These are phyloP conservation scores for Daucus carota DNA, from an alignment of 129 eudicot species.

Conservation along the genomic window DNA sequence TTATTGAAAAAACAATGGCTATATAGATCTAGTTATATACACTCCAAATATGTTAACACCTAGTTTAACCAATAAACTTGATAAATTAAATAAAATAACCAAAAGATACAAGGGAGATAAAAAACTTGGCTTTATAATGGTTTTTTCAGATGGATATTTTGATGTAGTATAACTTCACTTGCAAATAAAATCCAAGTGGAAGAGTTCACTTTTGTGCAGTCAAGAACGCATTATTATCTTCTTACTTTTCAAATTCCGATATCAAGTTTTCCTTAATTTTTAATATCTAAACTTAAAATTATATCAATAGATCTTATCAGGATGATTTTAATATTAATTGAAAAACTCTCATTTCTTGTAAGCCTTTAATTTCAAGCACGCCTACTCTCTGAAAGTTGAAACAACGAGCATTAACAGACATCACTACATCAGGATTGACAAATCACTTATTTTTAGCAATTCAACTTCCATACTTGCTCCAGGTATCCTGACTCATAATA, in stretches of 20 bases:
- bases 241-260: too few relatives aligned
- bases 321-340: not conserved
- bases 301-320: too few relatives aligned
- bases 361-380: not conserved
- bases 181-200: not conserved
- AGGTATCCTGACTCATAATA: too few relatives aligned
- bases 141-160: not conserved
- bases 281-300: not conserved
- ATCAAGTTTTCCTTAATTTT: not conserved
- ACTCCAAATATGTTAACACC: not conserved
- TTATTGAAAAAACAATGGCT: not conserved
- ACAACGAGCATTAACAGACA: too few relatives aligned
- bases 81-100: not conserved
- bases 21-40: not conserved
- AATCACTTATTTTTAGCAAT: too few relatives aligned
- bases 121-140: not conserved
- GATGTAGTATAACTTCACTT: not conserved
- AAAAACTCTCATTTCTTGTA: not conserved
- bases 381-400: too few relatives aligned
- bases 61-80: too few relatives aligned
- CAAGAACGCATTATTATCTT: too few relatives aligned
- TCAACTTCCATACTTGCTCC: too few relatives aligned
- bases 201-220: too few relatives aligned
- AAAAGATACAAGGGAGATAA: not conserved
- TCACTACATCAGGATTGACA: too few relatives aligned